A percentile compares a stretch with the other conserved stretches of the same genome.
These are phyloP conservation scores for Wickerhamia fluorescens DNA, from an alignment of 805 yeast genomes.

Conservation along the genomic window DNA sequence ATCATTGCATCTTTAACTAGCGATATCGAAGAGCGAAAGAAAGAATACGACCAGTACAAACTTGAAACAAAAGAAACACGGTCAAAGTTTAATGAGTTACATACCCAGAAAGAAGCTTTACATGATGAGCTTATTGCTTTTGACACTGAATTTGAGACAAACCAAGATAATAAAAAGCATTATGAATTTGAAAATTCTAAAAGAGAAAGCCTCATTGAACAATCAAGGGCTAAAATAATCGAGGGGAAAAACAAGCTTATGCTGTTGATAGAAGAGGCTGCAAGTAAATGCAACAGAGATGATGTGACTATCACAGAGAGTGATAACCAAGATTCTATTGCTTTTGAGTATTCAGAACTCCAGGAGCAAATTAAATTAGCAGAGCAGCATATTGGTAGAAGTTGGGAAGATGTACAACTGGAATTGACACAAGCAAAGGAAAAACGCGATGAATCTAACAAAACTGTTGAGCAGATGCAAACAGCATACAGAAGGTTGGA, in stretches of 20 bases:
- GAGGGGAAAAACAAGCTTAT: slow-evolving; percentile 7
- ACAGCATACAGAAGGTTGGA: slow-evolving; percentile 18
- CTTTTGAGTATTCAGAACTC: slow-evolving; percentile 40
- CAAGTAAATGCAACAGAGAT: slow-evolving; percentile 40
- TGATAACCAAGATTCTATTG: slow-evolving; percentile 42
- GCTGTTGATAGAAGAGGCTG: slow-evolving; percentile 20
- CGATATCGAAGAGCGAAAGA: slow-evolving; percentile 10
- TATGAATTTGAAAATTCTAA: slow-evolving; percentile 8
- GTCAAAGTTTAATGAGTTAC: slow-evolving; percentile 3
- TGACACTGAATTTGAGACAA: slow-evolving; percentile 9
- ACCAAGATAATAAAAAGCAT: slow-evolving; percentile 8
- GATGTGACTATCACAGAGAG: slow-evolving; percentile 34
- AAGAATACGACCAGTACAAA: slow-evolving; percentile 6
- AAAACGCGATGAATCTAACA: slow-evolving; percentile 36
- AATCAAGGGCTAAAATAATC: slow-evolving; percentile 7
- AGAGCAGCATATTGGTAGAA: slow-evolving; percentile 46
- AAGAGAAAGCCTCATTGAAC: slow-evolving; percentile 5
- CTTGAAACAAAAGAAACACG: slow-evolving; percentile 6
- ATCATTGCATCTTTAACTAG: slow-evolving; percentile 22
- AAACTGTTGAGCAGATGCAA: slow-evolving; percentile 29
- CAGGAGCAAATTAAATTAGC: slow-evolving; percentile 43
- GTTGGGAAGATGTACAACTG: slow-evolving; percentile 48
- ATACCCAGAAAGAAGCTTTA: slow-evolving; percentile 5
- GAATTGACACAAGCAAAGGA: slow-evolving; percentile 40
- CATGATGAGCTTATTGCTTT: slow-evolving; percentile 10